phyloP scores from a whole-genome alignment of 2,329 filamentous ascomycete genomes.

The Ceratocystis huliohia region DNA sequence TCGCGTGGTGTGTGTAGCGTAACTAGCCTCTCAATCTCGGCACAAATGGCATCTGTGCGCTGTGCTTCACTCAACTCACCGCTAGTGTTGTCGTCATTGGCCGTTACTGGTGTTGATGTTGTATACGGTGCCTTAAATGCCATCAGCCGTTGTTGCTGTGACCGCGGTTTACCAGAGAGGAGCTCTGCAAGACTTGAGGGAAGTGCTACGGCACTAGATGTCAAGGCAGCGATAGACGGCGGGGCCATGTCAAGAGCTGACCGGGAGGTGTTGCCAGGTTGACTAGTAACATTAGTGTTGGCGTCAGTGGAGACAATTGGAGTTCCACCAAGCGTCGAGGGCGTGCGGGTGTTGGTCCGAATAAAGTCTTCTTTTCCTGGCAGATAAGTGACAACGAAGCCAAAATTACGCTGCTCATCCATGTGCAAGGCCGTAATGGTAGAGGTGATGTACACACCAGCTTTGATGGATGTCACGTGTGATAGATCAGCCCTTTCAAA shows the following conservation, averaged over 20 bases:
- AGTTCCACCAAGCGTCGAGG: conserved; percentile 41
- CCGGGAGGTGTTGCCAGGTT: background rate
- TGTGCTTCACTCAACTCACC: conserved; percentile 41
- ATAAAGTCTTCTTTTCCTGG: conserved; percentile 58
- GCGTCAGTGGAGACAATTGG: too few relatives aligned
- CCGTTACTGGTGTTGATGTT: conserved; percentile 42
- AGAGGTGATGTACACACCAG: conserved; percentile 82
- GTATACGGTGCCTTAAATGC: conserved; percentile 44
- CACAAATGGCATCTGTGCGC: conserved; percentile 52
- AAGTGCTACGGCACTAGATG: conserved; percentile 22
- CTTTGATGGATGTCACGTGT: conserved; percentile 58
- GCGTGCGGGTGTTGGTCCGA: conserved; percentile 72
- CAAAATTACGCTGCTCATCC: conserved; percentile 69
- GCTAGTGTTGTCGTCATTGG: conserved; percentile 31
- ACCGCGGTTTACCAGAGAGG: conserved; percentile 30
- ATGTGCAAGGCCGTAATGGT: conserved; percentile 66
- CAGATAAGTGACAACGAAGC: conserved; percentile 67
- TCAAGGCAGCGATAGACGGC: conserved; percentile 13
- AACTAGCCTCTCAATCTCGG: conserved; percentile 61
- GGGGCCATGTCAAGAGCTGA: conserved; percentile 10
- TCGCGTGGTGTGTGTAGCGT: conserved; percentile 33
- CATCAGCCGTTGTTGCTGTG: conserved; percentile 32
- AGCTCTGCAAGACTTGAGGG: conserved; percentile 32
- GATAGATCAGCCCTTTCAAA: conserved; percentile 76
- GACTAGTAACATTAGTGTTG: background rate